A percentile compares a stretch with the other conserved stretches of the same genome.
Conservation (phyloP, 345 rosid species). For the Eucalyptus pumila region DNA sequence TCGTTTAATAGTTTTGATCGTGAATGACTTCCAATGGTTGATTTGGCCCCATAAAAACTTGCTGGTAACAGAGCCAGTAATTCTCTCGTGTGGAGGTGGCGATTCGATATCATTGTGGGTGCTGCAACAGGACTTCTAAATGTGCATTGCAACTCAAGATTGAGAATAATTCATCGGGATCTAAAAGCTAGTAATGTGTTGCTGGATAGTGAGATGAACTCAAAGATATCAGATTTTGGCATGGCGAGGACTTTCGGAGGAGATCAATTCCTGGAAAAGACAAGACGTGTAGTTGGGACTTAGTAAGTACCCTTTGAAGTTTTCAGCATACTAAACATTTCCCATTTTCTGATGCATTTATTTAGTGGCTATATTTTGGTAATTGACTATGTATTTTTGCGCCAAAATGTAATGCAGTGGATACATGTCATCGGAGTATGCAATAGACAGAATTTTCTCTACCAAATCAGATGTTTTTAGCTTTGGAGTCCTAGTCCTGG, state of each 20-base stretch:
- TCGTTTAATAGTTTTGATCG: too few species aligned
- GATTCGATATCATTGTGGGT: constrained; percentile 5
- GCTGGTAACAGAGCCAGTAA: not conserved
- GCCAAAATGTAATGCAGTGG: not conserved
- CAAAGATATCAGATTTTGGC: constrained; percentile 21
- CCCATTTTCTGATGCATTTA: not conserved
- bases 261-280: constrained; percentile 5
- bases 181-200: constrained; percentile 14
- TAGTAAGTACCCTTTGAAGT: not conserved
- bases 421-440: not conserved
- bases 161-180: constrained; percentile 14
- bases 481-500: not conserved
- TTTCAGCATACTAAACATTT: not conserved
- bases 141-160: constrained; percentile 13
- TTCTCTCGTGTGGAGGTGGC: not conserved
- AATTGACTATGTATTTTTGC: not conserved
- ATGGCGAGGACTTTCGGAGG: constrained; percentile 8
- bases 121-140: constrained; percentile 15
- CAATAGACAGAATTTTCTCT: not conserved
- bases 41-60: too few species aligned
- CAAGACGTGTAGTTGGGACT: constrained; percentile 6
- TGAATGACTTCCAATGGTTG: too few species aligned
- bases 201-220: constrained; percentile 13
- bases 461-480: not conserved
- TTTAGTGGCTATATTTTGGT: not conserved